Evolutionary conservation across 2,329 filamentous ascomycete genomes (phyloP).

Genomic region (Cordyceps militaris): DNA sequence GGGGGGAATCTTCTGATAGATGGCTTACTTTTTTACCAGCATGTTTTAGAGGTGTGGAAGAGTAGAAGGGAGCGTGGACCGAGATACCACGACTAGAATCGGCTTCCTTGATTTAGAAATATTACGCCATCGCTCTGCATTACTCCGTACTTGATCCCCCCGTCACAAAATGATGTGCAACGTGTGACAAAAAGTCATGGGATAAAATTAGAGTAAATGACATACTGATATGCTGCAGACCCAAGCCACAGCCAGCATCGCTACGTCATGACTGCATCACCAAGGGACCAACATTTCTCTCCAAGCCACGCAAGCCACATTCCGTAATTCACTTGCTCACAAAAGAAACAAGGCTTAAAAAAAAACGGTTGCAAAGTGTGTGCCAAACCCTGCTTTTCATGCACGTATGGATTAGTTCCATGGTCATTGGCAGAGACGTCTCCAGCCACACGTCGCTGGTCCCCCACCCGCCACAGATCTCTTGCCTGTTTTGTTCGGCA

Average conservation of each 20-base stretch:
- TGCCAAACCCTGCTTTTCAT: slow-evolving; percentile 11
- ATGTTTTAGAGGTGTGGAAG: no score
- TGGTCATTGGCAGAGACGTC: slow-evolving; percentile 5
- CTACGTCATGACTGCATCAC: slow-evolving; percentile 9
- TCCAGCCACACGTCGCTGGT: slow-evolving; percentile 3
- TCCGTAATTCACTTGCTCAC: background rate
- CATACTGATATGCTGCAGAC: background rate
- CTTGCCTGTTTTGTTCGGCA: background rate
- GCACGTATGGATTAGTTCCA: no score
- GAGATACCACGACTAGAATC: no score
- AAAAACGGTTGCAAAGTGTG: background rate
- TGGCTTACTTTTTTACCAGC: no score
- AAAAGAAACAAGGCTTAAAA: background rate
- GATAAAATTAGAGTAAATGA: background rate
- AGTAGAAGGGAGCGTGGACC: no score
- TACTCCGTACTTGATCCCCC: background rate
- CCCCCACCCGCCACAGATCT: slow-evolving; percentile 6
- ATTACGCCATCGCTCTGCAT: background rate
- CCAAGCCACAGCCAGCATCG: background rate
- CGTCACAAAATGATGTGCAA: background rate
- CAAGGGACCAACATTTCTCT: background rate
- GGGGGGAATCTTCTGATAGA: background rate
- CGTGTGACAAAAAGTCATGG: background rate
- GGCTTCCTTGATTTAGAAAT: background rate
- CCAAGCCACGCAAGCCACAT: background rate